Conservation (phyloP, 164 flowering plant genomes). For the Santalum album region DNA sequence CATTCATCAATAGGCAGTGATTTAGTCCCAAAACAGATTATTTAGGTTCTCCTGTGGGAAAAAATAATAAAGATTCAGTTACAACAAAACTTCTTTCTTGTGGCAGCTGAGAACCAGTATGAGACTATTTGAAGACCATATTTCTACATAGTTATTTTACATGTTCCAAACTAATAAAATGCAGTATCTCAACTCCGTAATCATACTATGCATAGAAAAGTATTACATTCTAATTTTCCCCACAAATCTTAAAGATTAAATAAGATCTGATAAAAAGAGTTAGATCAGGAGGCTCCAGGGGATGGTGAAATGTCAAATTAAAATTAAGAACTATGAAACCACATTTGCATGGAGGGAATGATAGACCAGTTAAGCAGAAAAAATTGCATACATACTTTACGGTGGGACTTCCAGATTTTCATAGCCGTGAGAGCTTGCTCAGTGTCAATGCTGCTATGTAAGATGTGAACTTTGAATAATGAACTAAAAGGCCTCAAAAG, state of each 20-base stretch:
- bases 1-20: too few species aligned
- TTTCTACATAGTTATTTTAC: not conserved
- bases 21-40: too few species aligned
- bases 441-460: constrained; percentile 89
- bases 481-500: constrained; percentile 46
- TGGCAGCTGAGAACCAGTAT: too few species aligned
- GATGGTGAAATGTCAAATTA: too few species aligned
- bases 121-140: too few species aligned
- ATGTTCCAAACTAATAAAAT: not conserved
- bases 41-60: too few species aligned
- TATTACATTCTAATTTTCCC: too few species aligned
- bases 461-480: constrained; percentile 68
- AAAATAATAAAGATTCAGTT: too few species aligned
- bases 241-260: too few species aligned
- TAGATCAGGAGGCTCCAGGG: too few species aligned
- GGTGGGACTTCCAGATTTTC: constrained; percentile 76
- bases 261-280: too few species aligned
- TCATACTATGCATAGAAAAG: not conserved
- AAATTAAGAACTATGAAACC: not conserved
- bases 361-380: not conserved
- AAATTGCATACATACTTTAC: constrained; percentile 46
- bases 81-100: too few species aligned
- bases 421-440: constrained; percentile 80
- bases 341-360: not conserved
- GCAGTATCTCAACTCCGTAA: not conserved